Conservation (phyloP, 805 yeast genomes). For the Saccharomycopsis vini region DNA sequence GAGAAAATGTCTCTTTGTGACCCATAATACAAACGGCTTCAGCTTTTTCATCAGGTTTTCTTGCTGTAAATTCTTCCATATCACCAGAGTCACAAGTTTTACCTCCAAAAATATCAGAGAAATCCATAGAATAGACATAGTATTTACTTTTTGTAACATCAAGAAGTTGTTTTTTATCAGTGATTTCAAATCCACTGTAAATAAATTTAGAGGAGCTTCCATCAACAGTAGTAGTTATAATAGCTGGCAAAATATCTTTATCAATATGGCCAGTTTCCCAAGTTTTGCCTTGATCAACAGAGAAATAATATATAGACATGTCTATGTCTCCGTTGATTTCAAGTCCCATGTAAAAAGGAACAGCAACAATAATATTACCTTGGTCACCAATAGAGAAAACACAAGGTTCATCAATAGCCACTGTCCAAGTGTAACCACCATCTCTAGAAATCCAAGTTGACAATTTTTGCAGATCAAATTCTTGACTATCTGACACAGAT, state of each 20-base stretch:
- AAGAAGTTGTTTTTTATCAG: slow-evolving; percentile 19
- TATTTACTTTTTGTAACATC: slow-evolving; percentile 9
- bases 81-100: slow-evolving; percentile 40
- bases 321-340: slow-evolving; percentile 24
- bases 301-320: slow-evolving; percentile 34
- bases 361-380: slow-evolving; percentile 63
- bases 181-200: slow-evolving; percentile 33
- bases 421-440: slow-evolving; percentile 68
- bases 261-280: slow-evolving; percentile 51
- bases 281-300: slow-evolving; percentile 64
- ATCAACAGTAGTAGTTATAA: slow-evolving; percentile 53
- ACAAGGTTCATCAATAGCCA: slow-evolving; percentile 44
- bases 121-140: slow-evolving; percentile 36
- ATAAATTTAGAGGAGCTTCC: slow-evolving; percentile 58
- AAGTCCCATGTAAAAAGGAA: slow-evolving; percentile 33
- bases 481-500: slow-evolving; percentile 26
- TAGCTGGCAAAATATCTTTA: slow-evolving; percentile 31
- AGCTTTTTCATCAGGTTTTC: slow-evolving; percentile 24
- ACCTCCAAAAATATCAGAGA: slow-evolving; percentile 42
- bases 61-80: slow-evolving; percentile 56
- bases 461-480: slow-evolving; percentile 18
- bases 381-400: slow-evolving; percentile 61
- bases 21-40: slow-evolving; percentile 55
- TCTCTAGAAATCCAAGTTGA: slow-evolving; percentile 61
- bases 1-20: slow-evolving; percentile 47